These are phyloP conservation scores for Amoebophrya sp. DNA, from an alignment of 169 alveolate species.

Conservation along the genomic window DNA sequence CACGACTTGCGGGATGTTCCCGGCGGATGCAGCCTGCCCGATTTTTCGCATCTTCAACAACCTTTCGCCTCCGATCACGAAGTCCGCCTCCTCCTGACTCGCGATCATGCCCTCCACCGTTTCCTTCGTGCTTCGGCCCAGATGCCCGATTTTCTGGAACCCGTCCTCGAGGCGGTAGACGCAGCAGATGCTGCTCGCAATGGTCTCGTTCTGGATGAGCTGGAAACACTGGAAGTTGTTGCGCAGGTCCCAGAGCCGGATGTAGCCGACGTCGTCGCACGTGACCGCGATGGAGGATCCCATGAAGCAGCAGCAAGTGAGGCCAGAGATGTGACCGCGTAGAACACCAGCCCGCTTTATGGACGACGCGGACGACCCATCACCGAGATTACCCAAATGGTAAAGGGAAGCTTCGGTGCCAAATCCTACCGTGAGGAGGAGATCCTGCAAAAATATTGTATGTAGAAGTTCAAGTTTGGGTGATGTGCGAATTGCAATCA, in stretches of 20 bases:
- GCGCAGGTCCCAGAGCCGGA: not conserved
- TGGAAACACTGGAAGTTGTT: not conserved
- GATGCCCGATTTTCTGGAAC: not conserved
- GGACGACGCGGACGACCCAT: not conserved
- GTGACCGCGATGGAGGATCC: not conserved
- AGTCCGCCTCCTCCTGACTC: not conserved
- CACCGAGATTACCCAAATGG: not conserved
- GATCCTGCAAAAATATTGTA: not conserved
- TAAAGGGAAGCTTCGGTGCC: not conserved
- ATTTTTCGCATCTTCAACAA: not conserved
- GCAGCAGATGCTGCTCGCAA: not conserved
- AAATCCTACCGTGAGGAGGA: not conserved
- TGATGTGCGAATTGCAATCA: too few species aligned
- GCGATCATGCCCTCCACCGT: not conserved
- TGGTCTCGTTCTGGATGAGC: not conserved
- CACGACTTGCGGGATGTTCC: not conserved
- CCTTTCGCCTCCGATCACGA: not conserved
- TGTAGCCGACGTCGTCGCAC: conserved; percentile 1
- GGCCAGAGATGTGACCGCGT: not conserved
- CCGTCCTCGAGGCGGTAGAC: not conserved
- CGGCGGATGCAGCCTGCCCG: not conserved
- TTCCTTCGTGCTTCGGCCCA: not conserved
- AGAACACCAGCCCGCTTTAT: not conserved
- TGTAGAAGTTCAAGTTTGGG: too few species aligned
- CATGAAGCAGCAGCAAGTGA: not conserved